Conservation (phyloP, 2,329 filamentous ascomycete genomes). For the Hortaea sp. region DNA sequence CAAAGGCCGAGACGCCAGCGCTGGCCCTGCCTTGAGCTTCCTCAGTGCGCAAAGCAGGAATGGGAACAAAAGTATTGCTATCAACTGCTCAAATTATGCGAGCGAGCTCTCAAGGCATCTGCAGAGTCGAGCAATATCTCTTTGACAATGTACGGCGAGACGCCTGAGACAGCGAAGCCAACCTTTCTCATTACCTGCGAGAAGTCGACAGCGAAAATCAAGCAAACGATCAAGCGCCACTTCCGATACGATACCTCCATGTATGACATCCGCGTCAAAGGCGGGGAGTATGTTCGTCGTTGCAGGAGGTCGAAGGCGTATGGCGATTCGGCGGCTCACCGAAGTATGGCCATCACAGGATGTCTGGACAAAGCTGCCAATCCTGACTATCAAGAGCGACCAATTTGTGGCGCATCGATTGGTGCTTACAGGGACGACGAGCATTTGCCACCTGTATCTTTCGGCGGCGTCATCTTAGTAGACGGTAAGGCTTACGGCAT, state of each 20-base stretch:
- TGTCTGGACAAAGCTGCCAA: constrained; percentile 43
- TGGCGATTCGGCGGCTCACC: constrained; percentile 7
- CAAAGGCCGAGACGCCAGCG: constrained; percentile 17
- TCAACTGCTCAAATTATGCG: constrained; percentile 60
- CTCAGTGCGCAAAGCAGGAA: constrained; percentile 54
- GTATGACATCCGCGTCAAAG: constrained; percentile 61
- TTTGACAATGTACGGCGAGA: constrained; percentile 63
- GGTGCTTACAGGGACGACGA: constrained; percentile 78
- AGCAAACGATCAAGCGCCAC: constrained; percentile 59
- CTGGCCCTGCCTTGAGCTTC: constrained; percentile 37
- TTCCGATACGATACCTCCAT: constrained; percentile 57
- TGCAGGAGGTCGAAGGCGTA: constrained; percentile 9
- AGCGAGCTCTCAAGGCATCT: constrained; percentile 61
- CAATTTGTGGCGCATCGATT: constrained; percentile 81
- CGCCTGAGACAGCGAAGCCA: constrained; percentile 53
- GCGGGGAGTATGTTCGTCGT: constrained; percentile 35
- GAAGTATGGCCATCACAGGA: constrained; percentile 18
- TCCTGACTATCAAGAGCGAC: constrained; percentile 65
- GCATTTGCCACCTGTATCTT: constrained; percentile 82
- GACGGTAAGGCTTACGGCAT: constrained; percentile 82
- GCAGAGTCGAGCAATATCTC: constrained; percentile 71
- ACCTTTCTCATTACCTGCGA: constrained; percentile 70
- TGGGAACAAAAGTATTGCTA: constrained; percentile 66
- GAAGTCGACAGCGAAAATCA: constrained; percentile 58
- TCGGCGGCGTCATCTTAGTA: constrained; percentile 77